Evolutionary conservation across 352 stramenopile species (phyloP), one percentile per base, ranked within the genome.

Genomic region (Phytophthora foliorum): DNA sequence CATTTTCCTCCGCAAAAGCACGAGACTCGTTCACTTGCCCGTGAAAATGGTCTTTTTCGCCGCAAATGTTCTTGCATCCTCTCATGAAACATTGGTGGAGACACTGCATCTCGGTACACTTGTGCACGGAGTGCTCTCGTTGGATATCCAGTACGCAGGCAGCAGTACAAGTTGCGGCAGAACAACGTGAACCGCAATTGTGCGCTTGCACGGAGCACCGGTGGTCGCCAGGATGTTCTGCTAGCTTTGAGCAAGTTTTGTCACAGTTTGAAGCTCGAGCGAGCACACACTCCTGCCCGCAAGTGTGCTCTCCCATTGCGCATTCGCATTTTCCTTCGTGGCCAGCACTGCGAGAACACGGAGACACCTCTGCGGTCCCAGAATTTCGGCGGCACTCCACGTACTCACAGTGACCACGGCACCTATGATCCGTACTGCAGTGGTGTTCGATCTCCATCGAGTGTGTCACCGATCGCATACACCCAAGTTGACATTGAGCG

Each of bases 261-360:
- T 72, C 79, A 22, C 83, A 91, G 36, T 91, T 89, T 2, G 36
- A 42, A 2, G 83, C 75, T 6, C 46, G 7, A 3, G 39, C 7
- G 22, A 84, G 22, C 13, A 22, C 49, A 52, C 81, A 91, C 7
- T 57, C 34, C 21, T 54, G n/a, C 1, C 60, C 53, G 41, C 83
- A 91, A 17, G 81, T 89, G 65, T 91, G 83, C 17, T 84, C 77
- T 6, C 76, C 75, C 11, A 61, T 38, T 0, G 48, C 57, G 25
- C 83, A 89, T 34, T 89, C 82, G 48, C 81, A 89, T 39, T 59
- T 67, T 2, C 81, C 81, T 49, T 78, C 74, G 27, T 91, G 83
- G 2, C 83, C 78, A 10, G 75, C 75, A 34, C 55, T 50, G 34
- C 77, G 81, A 17, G 50, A 46, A 31, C 82, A 91, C 1, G 38